Evolutionary conservation across 1,139 yeast species (phyloP).

Genomic region (Tardiomyces blankii): DNA sequence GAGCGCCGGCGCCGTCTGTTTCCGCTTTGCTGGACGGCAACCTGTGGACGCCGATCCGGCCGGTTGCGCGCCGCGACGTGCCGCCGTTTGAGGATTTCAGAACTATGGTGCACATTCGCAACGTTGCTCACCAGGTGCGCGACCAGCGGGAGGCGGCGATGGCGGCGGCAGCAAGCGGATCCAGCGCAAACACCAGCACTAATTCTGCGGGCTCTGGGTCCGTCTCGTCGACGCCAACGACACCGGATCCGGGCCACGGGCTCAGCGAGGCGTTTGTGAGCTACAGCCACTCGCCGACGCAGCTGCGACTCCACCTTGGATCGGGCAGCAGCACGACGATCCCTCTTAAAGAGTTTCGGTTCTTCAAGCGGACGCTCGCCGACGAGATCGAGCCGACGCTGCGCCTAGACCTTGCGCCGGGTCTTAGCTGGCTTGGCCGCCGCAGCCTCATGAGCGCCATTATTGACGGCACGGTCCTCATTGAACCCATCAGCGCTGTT

Average conservation of each 20-base stretch:
- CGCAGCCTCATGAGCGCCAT: conserved; percentile 54
- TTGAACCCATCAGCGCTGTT: conserved; percentile 81
- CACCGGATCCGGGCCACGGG: background rate
- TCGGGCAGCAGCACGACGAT: conserved; percentile 8
- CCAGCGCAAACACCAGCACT: background rate
- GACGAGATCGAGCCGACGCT: conserved; percentile 77
- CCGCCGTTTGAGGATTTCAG: conserved; percentile 10
- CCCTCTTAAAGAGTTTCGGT: conserved; percentile 41
- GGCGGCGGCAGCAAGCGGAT: background rate
- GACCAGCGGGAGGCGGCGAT: background rate
- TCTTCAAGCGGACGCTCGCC: conserved; percentile 50
- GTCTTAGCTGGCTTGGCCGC: conserved; percentile 46
- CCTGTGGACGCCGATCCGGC: conserved; percentile 10
- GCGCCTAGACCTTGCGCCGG: conserved; percentile 49
- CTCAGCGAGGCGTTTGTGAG: background rate
- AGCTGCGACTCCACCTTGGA: background rate
- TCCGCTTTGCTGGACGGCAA: background rate
- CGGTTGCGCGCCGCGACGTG: conserved; percentile 12
- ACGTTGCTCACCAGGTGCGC: background rate
- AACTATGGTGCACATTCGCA: conserved; percentile 1
- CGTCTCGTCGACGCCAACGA: background rate
- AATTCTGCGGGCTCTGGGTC: no score
- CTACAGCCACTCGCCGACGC: background rate
- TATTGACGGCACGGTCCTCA: conserved; percentile 68
- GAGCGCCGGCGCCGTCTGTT: background rate